Percentiles rank a stretch among this genome's conserved stretches.
Evolutionary conservation across 2,329 filamentous ascomycete species (phyloP).

Genomic region (Colletotrichum sublineola): DNA sequence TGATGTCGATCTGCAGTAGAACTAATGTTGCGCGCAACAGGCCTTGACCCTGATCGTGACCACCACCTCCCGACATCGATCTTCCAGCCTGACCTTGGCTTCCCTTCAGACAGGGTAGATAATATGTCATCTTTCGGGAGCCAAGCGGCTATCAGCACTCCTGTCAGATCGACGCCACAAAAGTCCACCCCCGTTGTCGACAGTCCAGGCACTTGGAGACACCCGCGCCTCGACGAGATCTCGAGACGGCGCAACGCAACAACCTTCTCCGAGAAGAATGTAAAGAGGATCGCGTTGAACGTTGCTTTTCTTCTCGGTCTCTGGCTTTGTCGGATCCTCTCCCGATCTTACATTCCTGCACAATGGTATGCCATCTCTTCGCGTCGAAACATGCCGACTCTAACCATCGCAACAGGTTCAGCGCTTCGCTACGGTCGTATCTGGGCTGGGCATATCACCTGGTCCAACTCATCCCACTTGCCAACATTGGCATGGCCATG

Average conservation of each 20-base stretch:
- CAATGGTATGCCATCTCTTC: slow-evolving; percentile 53
- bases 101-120: not conserved
- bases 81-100: not conserved
- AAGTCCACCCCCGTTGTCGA: slow-evolving; percentile 55
- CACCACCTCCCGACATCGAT: slow-evolving; percentile 20
- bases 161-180: slow-evolving; percentile 58
- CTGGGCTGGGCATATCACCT: slow-evolving; percentile 60
- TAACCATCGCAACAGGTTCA: slow-evolving; percentile 29
- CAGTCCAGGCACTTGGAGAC: slow-evolving; percentile 87
- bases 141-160: slow-evolving; percentile 47
- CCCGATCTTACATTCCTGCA: slow-evolving; percentile 53
- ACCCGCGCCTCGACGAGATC: slow-evolving; percentile 91
- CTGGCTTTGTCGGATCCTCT: slow-evolving; percentile 53
- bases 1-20: not conserved
- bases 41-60: slow-evolving; percentile 36
- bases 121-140: slow-evolving; percentile 50
- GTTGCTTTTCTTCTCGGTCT: slow-evolving; percentile 60
- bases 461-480: slow-evolving; percentile 69
- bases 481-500: slow-evolving; percentile 80
- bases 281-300: slow-evolving; percentile 79
- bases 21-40: slow-evolving; percentile 31
- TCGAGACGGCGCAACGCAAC: slow-evolving; percentile 82
- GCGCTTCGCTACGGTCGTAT: slow-evolving; percentile 47
- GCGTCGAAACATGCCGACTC: not conserved
- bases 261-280: slow-evolving; percentile 83